These are phyloP conservation scores for Cryphonectria radicalis DNA, from an alignment of 2,329 filamentous ascomycete species.

Conservation along the genomic window DNA sequence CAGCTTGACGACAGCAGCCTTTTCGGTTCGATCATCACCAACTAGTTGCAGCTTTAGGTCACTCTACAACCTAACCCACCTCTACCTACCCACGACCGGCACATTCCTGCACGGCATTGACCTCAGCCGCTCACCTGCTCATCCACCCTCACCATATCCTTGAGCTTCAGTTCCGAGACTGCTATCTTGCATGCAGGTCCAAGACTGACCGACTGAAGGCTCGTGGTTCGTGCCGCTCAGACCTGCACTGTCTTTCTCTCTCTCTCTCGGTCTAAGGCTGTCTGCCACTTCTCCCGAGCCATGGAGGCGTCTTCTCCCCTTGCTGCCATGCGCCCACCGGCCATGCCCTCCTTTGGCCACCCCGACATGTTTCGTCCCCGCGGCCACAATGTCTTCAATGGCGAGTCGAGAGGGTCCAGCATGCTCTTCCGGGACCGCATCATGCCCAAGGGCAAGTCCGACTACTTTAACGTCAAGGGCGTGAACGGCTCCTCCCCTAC, in stretches of 20 bases:
- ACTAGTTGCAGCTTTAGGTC: conserved; percentile 41
- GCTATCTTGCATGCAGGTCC: conserved; percentile 16
- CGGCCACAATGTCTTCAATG: conserved; percentile 52
- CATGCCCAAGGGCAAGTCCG: conserved; percentile 60
- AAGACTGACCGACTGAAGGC: conserved; percentile 12
- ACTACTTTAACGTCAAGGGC: conserved; percentile 83
- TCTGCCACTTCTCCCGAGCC: conserved; percentile 34
- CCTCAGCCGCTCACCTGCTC: conserved; percentile 24
- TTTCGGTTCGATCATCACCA: conserved; percentile 27
- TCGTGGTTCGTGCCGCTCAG: conserved; percentile 10
- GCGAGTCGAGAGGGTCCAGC: conserved; percentile 66
- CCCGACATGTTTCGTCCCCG: conserved; percentile 58
- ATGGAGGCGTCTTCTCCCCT: conserved; percentile 96
- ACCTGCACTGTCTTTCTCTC: conserved; percentile 3
- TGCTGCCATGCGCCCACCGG: conserved; percentile 85
- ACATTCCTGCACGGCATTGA: conserved; percentile 37
- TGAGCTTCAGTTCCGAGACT: conserved; percentile 16
- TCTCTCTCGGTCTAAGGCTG: conserved; percentile 22
- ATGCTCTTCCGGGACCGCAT: conserved; percentile 75
- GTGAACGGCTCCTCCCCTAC: conserved; percentile 87
- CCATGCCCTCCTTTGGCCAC: conserved; percentile 65
- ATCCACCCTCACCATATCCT: conserved; percentile 7
- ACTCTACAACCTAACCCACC: conserved; percentile 34
- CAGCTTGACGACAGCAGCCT: conserved; percentile 23
- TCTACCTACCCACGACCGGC: conserved; percentile 26